These are phyloP conservation scores for Saccharum hybrid DNA, from an alignment of 202 grass and related monocot genomes.

Conservation along the genomic window DNA sequence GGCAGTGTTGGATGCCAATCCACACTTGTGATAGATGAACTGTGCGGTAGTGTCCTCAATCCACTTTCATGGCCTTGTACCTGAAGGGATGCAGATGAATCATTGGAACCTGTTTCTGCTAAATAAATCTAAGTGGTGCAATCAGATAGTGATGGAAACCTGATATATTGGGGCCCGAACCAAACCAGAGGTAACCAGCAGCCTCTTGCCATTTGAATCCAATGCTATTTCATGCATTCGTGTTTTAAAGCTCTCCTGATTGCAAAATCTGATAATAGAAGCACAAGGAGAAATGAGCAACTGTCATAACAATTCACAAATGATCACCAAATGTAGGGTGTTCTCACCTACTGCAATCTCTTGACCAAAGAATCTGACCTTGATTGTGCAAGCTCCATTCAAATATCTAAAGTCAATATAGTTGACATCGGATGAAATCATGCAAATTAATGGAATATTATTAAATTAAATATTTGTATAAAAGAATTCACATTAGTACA, in stretches of 20 bases:
- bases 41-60: conserved; percentile 71
- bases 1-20: conserved; percentile 89
- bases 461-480: too few species aligned
- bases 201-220: conserved; percentile 82
- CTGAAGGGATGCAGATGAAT: conserved; percentile 46
- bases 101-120: conserved; percentile 26
- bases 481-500: too few species aligned
- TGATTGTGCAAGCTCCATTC: too few species aligned
- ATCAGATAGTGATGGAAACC: conserved; percentile 41
- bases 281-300: conserved; percentile 40
- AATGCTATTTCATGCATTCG: conserved; percentile 82
- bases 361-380: too few species aligned
- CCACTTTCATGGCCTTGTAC: conserved; percentile 80
- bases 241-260: conserved; percentile 68
- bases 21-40: conserved; percentile 70
- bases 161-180: conserved; percentile 94
- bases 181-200: conserved; percentile 80
- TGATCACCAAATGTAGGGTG: conserved; percentile 11
- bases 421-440: too few species aligned
- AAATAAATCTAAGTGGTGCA: neutral
- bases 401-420: too few species aligned
- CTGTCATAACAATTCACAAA: conserved; percentile 17
- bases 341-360: too few species aligned
- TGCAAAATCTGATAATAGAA: conserved; percentile 74
- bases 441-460: too few species aligned